Conservation (phyloP, 331 rosid species). For the Prunus yedoensis region DNA sequence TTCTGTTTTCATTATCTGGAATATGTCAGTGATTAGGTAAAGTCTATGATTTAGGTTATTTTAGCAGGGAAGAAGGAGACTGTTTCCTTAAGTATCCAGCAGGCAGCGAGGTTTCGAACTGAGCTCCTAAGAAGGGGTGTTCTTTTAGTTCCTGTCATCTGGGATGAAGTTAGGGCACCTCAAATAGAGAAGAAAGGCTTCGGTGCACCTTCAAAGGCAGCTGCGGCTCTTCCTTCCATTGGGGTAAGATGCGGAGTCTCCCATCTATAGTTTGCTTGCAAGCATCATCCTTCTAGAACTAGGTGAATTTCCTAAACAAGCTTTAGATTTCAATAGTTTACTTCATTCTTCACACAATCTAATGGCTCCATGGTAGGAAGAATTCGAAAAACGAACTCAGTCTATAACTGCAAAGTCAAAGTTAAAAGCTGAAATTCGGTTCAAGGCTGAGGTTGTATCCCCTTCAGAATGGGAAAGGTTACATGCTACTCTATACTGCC, state of each 20-base stretch:
- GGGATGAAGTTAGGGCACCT: constrained; percentile 73
- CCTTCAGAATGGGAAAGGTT: constrained; percentile 97
- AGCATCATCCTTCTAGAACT: background rate
- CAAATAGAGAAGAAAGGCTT: constrained; percentile 86
- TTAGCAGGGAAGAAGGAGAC: constrained; percentile 88
- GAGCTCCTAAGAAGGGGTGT: constrained; percentile 85
- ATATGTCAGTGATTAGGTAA: constrained; percentile 21
- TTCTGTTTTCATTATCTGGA: background rate
- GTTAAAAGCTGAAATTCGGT: constrained; percentile 93
- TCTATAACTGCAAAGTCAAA: constrained; percentile 76
- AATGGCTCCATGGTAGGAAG: constrained; percentile 62
- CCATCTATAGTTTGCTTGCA: background rate
- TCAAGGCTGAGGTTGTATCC: constrained; percentile 81
- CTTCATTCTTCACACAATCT: background rate
- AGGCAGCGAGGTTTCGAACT: constrained; percentile 75
- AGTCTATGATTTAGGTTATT: constrained; percentile 71
- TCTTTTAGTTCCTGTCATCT: constrained; percentile 74
- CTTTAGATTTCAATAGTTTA: background rate
- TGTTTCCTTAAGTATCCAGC: constrained; percentile 63
- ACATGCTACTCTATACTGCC: constrained; percentile 25
- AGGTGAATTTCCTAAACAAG: background rate
- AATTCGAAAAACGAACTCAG: constrained; percentile 88
- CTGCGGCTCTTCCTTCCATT: constrained; percentile 83
- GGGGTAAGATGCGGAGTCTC: constrained; percentile 56
- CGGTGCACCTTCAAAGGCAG: constrained; percentile 57